Percentiles rank a stretch among this genome's conserved stretches.
These are phyloP conservation scores for Malassezia nana DNA, from an alignment of 1,284 basidiomycete species.

Conservation along the genomic window DNA sequence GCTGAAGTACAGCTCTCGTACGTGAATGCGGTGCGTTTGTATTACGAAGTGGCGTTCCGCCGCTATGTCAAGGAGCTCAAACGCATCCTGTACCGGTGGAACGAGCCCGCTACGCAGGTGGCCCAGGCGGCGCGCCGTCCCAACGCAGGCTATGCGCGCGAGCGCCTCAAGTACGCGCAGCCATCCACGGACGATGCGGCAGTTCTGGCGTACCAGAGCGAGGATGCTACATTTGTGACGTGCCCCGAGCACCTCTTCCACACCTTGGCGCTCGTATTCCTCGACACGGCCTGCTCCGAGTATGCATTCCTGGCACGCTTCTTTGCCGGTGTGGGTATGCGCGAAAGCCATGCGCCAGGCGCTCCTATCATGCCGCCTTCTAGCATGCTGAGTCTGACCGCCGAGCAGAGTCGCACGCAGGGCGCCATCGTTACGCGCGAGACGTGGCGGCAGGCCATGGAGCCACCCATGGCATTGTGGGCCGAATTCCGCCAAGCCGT, in stretches of 20 bases:
- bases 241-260: constrained; percentile 42
- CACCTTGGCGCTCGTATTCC: constrained; percentile 30
- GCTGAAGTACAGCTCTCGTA: constrained; percentile 84
- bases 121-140: not conserved
- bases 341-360: not conserved
- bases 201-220: constrained; percentile 39
- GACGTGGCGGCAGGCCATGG: constrained; percentile 43
- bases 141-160: not conserved
- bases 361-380: constrained; percentile 7
- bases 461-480: constrained; percentile 31
- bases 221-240: constrained; percentile 25
- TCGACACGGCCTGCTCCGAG: constrained; percentile 45
- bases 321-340: constrained; percentile 22
- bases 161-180: constrained; percentile 12
- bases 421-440: constrained; percentile 28
- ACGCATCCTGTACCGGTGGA: constrained; percentile 23
- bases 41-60: constrained; percentile 91
- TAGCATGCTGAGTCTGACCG: constrained; percentile 10
- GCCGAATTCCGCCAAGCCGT: constrained; percentile 25
- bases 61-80: constrained; percentile 63
- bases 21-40: constrained; percentile 68
- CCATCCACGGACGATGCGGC: not conserved
- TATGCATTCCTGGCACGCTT: constrained; percentile 42
- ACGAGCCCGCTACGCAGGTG: constrained; percentile 13
- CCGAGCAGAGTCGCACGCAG: constrained; percentile 14